Base-by-base conservation (phyloP, 306 rosid species). In the Corylus avellana region DNA sequence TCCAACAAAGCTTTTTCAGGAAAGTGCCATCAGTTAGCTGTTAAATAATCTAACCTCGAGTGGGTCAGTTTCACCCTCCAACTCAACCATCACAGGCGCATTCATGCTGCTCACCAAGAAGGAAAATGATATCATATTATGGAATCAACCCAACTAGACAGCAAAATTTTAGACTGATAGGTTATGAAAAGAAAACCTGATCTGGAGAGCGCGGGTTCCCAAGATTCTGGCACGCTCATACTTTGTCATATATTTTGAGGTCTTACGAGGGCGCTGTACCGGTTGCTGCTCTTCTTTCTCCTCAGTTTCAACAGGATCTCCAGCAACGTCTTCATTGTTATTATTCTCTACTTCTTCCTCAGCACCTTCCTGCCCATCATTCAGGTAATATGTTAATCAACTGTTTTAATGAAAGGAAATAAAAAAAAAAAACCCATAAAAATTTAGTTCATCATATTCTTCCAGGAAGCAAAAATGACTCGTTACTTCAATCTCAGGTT, bases 41-140 rank as follows among this genome's bases (percentile, higher is more conserved):
- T 20, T 4, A 32, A 6, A 46, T 51, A 42, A 29, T 59, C 77
- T 81, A 85, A 94, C 97, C 97, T 94, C 97, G 46, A 92, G 97
- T 14, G 98, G 97, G 72, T 94, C 98, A 49, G 97, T 94, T 82
- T 94, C 98, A 35, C 98, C 97, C 86, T 92, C 95, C 85, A 94
- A 87, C 90, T 92, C 97, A 1, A 92, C 98, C 97, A 94, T 92
- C 20, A 94, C 95, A 82, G 98, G 98, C 39, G 97, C 97, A 75
- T 94, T 94, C 98, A 94, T 92, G 85, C 98, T 91, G 97, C 66
- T 55, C 78, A 82, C 17, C 77, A 70, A 75, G 51, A 53, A 78
- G 62, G 6, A 50, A 70, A 70, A 8, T 9, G 35, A 10, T 59
- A 59, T 25, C 27, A 78, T 57, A 39, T 77, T 39, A 66, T 71